phyloP scores from a whole-genome alignment of 176 grass and related monocot species.

The Triticum turgidum region DNA sequence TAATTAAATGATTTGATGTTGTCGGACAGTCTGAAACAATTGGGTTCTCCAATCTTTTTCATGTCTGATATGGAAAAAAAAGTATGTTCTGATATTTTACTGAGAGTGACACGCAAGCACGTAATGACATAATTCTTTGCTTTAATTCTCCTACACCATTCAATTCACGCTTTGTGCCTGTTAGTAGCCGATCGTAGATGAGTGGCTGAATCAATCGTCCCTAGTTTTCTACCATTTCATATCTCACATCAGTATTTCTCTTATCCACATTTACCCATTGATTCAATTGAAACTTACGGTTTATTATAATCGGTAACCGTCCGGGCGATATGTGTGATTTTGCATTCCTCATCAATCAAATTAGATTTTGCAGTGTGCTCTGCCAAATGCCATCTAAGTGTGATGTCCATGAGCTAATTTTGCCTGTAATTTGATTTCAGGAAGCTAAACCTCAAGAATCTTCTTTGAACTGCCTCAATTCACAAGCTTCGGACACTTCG shows the following conservation, averaged over 20 bases:
- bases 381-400: background rate
- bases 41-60: slow-evolving; percentile 18
- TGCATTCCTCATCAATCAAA: background rate
- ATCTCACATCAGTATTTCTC: background rate
- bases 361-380: background rate
- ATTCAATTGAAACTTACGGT: background rate
- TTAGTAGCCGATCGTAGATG: background rate
- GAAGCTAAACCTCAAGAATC: slow-evolving; percentile 52
- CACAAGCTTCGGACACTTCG: slow-evolving; percentile 57
- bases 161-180: background rate
- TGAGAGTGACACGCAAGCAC: background rate
- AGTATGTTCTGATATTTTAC: background rate
- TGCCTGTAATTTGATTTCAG: slow-evolving; percentile 42
- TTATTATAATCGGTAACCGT: too few species aligned
- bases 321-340: background rate
- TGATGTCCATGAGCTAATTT: background rate
- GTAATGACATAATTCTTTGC: background rate
- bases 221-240: background rate
- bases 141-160: background rate
- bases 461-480: slow-evolving; percentile 44
- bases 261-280: background rate
- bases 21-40: background rate
- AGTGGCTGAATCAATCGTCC: background rate
- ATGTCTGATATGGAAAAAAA: background rate
- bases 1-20: background rate